phyloP scores from a whole-genome alignment of 352 stramenopile genomes.

The Globisporangium acanthophoron region DNA sequence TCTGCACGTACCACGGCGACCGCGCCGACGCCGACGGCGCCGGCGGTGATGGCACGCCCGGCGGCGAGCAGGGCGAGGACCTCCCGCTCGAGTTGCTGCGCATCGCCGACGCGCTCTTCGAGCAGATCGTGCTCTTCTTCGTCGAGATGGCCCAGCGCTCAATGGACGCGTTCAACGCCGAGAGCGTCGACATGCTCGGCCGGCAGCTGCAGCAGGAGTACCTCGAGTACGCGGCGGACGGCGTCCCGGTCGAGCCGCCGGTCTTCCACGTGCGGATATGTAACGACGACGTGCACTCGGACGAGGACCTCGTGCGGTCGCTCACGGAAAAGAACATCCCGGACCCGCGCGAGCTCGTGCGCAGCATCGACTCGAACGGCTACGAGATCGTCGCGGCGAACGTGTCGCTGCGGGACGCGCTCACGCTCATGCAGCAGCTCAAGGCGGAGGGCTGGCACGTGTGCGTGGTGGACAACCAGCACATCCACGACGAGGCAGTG shows the following conservation, averaged over 20 bases:
- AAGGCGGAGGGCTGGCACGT: constrained; percentile 81
- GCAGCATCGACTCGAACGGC: constrained; percentile 68
- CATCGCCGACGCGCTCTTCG: constrained; percentile 59
- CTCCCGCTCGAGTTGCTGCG: constrained; percentile 40
- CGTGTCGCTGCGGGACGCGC: constrained; percentile 46
- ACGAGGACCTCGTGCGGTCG: constrained; percentile 94
- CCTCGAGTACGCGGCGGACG: constrained; percentile 7
- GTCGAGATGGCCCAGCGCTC: constrained; percentile 70
- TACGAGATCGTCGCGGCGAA: constrained; percentile 60
- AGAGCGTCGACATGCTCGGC: constrained; percentile 42
- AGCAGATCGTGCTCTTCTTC: constrained; percentile 61
- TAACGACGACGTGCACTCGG: constrained; percentile 98
- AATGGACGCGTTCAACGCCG: constrained; percentile 66
- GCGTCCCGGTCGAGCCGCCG: constrained; percentile 19
- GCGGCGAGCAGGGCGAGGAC: neutral
- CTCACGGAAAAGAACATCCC: constrained; percentile 75
- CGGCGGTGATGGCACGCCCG: constrained; percentile 12
- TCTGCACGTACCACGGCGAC: constrained; percentile 89
- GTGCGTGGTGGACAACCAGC: constrained; percentile 64
- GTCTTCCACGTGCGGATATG: constrained; percentile 91
- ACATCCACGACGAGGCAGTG: constrained; percentile 69
- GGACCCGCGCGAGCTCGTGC: constrained; percentile 52
- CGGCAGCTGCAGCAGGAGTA: constrained; percentile 23
- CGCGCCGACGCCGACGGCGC: constrained; percentile 17
- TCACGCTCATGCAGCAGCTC: constrained; percentile 73